Evolutionary conservation across 2,329 filamentous ascomycete species (phyloP), one percentile per base, ranked within the genome.

Genomic region (Epichloe amarillans): DNA sequence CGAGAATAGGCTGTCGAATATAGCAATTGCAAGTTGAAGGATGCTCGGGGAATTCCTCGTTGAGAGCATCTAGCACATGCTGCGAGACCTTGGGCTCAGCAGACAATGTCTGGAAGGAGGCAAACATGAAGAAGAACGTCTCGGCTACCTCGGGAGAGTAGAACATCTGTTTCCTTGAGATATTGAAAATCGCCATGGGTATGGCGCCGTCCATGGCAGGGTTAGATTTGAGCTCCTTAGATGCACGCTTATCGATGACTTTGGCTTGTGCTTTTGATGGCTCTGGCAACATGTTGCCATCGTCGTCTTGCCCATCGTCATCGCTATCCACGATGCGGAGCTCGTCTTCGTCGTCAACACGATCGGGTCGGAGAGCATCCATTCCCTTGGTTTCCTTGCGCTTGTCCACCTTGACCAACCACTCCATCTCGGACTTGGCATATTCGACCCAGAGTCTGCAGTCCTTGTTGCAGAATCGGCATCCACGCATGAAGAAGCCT

Each of bases 151-250:
- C 70, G 2, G 81, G 68, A 53, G 77, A 79, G 63, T 83, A 81
- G 56, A 86, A 82, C 49, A 85, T 78, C 60, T 95, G 83, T 64
- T 85, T 88, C 70, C 82, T 82, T 5, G 89, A 84, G 21, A 88
- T 81, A 61, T 95, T 88, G 62, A 95, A 96, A 46, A 98, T 87
- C 39, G 91, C 89, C 51, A 89, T 78, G 2, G 93, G 90, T 57
- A 98, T 95, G 15, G 88, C 93, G n/a, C 93, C 93, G 53, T 86
- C 87, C 55, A 96, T 75, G 10, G 88, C 88, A 4, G 91, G 89
- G 46, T 89, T 91, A 52, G 80, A 81, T 61, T 84, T 74, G 55
- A 95, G 70, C 50, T 72, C 71, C 56, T 68, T 62, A 4, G 68
- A 65, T 1, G 69, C 67, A 50, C 73, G 66, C 51, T 73, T 68